Evolutionary conservation across 2,329 filamentous ascomycete genomes (phyloP), one percentile per base, ranked within the genome.

Genomic region (Colletotrichum viniferum): DNA sequence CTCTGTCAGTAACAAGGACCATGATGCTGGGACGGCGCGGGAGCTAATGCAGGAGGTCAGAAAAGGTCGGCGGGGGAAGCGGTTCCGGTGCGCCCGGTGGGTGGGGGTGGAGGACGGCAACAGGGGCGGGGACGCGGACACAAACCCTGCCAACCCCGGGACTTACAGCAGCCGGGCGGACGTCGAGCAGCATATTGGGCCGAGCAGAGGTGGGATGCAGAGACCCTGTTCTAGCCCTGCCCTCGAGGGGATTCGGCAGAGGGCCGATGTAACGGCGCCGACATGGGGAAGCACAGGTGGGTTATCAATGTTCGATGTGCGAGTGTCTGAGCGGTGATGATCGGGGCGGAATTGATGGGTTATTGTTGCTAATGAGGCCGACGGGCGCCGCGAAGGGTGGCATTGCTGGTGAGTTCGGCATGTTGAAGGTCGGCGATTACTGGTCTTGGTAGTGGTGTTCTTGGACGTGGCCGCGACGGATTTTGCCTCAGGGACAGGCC

Each of bases 21-120:
- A 73, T 64, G 56, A 75, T 52, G 69, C 69, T 63, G 58, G 58
- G 63, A 68, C 56, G 69, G 56, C 56, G 73, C 73, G 69, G 69
- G 55, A 73, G 58, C 73, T 75, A 75, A 73, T 60, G 73, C 69
- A 73, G 26, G 64, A 69, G 58, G 26, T 64, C 73, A 58, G 24
- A 73, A 75, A 34, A 56, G 36, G 69, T 26, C 34, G 21, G 34
- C 69, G 63, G 43, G 43, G 63, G 58, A 52, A 64, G 28, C 4
- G 26, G 10, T 38, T n/a, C 64, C 73, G 24, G 12, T 10, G 28
- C 43, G 24, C 55, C 38, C 34, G 69, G 30, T 32, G 28, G 26
- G 58, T 60, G 28, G 30, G 36, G 43, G 43, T 52, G 43, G 43
- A 52, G n/a, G 43, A 52, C 43, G 43, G 43, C 43, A 21, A 21